A percentile compares a stretch with the other conserved stretches of the same genome.
Conservation (phyloP, 1,139 yeast genomes). For the Kodamaea anthophila region DNA sequence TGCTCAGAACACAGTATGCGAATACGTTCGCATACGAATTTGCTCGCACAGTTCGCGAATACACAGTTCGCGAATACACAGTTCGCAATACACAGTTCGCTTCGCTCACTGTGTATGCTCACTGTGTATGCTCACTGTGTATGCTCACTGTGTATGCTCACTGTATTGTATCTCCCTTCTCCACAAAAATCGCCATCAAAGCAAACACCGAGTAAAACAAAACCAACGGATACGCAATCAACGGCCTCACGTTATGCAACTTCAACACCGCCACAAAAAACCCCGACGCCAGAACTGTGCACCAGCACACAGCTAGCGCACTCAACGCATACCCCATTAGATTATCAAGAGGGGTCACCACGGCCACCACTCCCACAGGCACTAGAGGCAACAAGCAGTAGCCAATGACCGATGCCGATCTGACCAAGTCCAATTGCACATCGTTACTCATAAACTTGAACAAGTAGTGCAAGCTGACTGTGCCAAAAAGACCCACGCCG, state of each 20-base stretch:
- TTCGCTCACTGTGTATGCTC: too few species aligned
- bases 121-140: too few species aligned
- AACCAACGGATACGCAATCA: slow-evolving; percentile 90
- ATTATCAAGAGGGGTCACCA: slow-evolving; percentile 65
- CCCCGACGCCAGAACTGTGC: slow-evolving; percentile 91
- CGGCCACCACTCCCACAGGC: slow-evolving; percentile 68
- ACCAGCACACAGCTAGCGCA: slow-evolving; percentile 76
- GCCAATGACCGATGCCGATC: slow-evolving; percentile 89
- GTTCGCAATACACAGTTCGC: too few species aligned
- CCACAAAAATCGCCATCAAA: slow-evolving; percentile 89
- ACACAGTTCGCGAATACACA: too few species aligned
- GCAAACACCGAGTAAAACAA: slow-evolving; percentile 94
- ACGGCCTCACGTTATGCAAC: slow-evolving; percentile 77
- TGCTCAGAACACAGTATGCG: too few species aligned
- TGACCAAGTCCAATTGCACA: slow-evolving; percentile 55
- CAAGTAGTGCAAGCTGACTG: slow-evolving; percentile 73
- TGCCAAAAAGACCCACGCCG: slow-evolving; percentile 93
- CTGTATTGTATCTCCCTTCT: slow-evolving; percentile 31
- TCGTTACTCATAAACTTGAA: slow-evolving; percentile 78
- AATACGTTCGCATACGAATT: too few species aligned
- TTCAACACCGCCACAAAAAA: slow-evolving; percentile 83
- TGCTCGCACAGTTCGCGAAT: too few species aligned
- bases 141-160: too few species aligned
- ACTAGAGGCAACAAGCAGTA: slow-evolving; percentile 91
- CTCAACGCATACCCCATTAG: slow-evolving; percentile 67